phyloP scores from a whole-genome alignment of 495 filamentous ascomycete genomes.

The Lineolata rhizophorae region DNA sequence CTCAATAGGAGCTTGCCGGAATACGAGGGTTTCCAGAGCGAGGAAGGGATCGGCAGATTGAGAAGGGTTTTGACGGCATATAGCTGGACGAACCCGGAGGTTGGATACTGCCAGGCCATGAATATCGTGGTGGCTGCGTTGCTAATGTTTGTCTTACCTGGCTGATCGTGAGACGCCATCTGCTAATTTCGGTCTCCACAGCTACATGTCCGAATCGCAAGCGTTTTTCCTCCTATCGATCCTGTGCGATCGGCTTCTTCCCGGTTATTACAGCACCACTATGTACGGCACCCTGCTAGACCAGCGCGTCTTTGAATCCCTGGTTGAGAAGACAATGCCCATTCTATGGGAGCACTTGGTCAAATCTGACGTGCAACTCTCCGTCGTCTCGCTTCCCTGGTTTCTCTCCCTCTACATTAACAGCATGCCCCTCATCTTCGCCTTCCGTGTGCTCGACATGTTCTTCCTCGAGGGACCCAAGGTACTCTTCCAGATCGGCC shows the following conservation, averaged over 20 bases:
- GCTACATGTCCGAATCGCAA: constrained; percentile 91
- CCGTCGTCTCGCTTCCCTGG: constrained; percentile 93
- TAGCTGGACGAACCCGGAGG: constrained; percentile 84
- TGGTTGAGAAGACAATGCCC: constrained; percentile 97
- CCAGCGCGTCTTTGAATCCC: constrained; percentile 86
- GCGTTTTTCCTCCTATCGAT: constrained; percentile 88
- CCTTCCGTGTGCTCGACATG: constrained; percentile 86
- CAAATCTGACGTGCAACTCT: constrained; percentile 93
- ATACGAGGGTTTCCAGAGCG: constrained; percentile 91
- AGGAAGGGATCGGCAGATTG: constrained; percentile 80
- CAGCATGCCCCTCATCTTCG: constrained; percentile 94
- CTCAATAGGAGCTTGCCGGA: constrained; percentile 88
- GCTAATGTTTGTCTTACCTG: constrained; percentile 40
- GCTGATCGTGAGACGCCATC: constrained; percentile 9
- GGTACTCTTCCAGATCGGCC: constrained; percentile 85
- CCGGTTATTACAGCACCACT: constrained; percentile 91
- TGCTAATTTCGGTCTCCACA: too few species aligned
- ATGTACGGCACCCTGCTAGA: constrained; percentile 98
- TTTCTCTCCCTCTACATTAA: constrained; percentile 97
- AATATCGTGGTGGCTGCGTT: constrained; percentile 95
- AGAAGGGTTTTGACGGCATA: constrained; percentile 85
- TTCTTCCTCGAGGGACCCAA: constrained; percentile 97
- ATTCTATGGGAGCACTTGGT: constrained; percentile 93
- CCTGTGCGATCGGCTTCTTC: constrained; percentile 78
- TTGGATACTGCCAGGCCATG: constrained; percentile 98